A percentile compares a stretch with the other conserved stretches of the same genome.
These are phyloP conservation scores for Mycena kentingensis DNA, from an alignment of 768 basidiomycete genomes.

Conservation along the genomic window DNA sequence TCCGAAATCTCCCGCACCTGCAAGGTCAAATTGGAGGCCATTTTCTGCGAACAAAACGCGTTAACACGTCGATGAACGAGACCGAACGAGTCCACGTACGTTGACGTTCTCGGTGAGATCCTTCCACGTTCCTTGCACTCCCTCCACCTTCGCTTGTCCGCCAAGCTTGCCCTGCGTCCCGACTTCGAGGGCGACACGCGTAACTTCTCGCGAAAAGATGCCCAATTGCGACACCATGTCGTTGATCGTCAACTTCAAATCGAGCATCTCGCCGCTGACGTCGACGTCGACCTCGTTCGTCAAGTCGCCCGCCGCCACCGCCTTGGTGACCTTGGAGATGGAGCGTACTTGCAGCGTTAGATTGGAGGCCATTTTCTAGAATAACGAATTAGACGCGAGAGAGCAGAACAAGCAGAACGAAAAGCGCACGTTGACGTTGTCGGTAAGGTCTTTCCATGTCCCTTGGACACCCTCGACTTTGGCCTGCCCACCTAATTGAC, in stretches of 20 bases:
- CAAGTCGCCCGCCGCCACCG: slow-evolving; percentile 72
- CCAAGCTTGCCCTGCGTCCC: slow-evolving; percentile 88
- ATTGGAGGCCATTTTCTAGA: slow-evolving; percentile 56
- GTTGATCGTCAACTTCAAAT: slow-evolving; percentile 66
- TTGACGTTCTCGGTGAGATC: slow-evolving; percentile 77
- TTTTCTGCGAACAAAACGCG: slow-evolving; percentile 71
- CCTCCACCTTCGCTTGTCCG: slow-evolving; percentile 84
- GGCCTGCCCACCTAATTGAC: slow-evolving; percentile 67
- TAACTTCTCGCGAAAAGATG: slow-evolving; percentile 65
- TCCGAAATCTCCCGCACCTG: slow-evolving; percentile 21
- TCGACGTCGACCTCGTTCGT: slow-evolving; percentile 73
- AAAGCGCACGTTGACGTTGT: slow-evolving; percentile 62
- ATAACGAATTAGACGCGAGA: slow-evolving; percentile 34
- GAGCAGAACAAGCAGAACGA: slow-evolving; percentile 64
- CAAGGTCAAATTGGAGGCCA: slow-evolving; percentile 52
- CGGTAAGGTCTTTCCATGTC: slow-evolving; percentile 64
- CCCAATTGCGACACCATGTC: slow-evolving; percentile 46
- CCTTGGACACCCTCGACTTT: slow-evolving; percentile 70
- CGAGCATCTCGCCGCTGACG: slow-evolving; percentile 80
- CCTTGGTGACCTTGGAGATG: slow-evolving; percentile 75
- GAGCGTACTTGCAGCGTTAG: slow-evolving; percentile 60
- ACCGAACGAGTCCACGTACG: slow-evolving; percentile 38
- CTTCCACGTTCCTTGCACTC: slow-evolving; percentile 87
- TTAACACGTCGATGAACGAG: neutral
- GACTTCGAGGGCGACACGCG: slow-evolving; percentile 79